Evolutionary conservation across 441 rosid genomes (phyloP), one percentile per base, ranked within the genome.

Genomic region (Metrosideros polymorpha): DNA sequence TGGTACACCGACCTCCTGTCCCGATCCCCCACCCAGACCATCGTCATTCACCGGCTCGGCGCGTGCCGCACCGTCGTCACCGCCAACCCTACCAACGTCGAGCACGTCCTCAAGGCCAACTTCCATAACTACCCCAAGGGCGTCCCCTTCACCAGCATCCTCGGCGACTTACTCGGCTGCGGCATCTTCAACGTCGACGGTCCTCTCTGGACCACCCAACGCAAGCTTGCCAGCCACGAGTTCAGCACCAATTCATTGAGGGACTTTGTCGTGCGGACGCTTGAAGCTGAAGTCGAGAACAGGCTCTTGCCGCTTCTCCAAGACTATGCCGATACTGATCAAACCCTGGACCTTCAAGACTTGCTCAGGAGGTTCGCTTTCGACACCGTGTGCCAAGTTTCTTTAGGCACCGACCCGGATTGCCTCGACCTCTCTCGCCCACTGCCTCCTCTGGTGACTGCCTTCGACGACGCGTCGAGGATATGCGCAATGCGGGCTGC

Each of bases 121-220:
- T 95, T 95, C 93, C 30, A 29, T 7, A 95, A 95, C 88, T 96
- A 91, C 91, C 97, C 98, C 2, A 96, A 96, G 88, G 99, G 99
- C 22, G 89, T 90, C 82, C 94, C 95, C 19, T 96, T 95, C 85
- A 94, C 96, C 1, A 96, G 92, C 30, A 91, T 96, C 82, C 96
- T 95, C 4, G 98, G 96, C 0, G 97, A 96, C 85, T 92, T 96
- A 42, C 97, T 95, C 25, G 98, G 98, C 7, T 59, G 88, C 9
- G 88, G 88, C n/a, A 87, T 87, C 75, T 87, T 87, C 86, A 87
- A 75, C 15, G 94, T 89, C 0, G 99, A 97, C 27, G 99, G 95
- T 27, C 93, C 94, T n/a, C 82, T 91, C 7, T 97, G 99, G 99
- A 85, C 87, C 84, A 51, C 88, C 3, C 98, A 97, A 75, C 91